A percentile compares a stretch with the other conserved stretches of the same genome.
Evolutionary conservation across 1,284 basidiomycete species (phyloP).

Genomic region (Phenoliferia sp.): DNA sequence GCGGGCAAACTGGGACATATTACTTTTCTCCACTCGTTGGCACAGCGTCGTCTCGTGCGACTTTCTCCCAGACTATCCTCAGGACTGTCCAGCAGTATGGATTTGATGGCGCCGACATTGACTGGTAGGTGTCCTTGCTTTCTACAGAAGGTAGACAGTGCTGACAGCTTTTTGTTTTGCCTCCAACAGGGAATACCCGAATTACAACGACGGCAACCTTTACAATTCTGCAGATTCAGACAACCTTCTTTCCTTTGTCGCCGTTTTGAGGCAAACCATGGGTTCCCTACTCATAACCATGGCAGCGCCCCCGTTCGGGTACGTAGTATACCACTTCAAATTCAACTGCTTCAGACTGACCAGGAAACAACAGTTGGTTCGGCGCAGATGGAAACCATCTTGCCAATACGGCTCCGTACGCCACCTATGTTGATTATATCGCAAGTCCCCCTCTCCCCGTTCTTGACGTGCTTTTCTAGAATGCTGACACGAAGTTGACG

Average conservation of each 20-base stretch:
- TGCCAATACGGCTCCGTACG: constrained; percentile 1
- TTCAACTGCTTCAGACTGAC: no score
- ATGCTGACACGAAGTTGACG: no score
- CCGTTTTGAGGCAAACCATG: constrained; percentile 3
- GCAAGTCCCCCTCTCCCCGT: neutral
- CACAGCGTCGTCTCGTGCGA: constrained; percentile 6
- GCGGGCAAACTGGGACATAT: constrained; percentile 21
- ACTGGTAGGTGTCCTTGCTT: no score
- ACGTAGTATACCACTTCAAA: neutral
- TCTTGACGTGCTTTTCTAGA: no score
- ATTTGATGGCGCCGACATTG: constrained; percentile 7
- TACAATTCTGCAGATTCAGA: constrained; percentile 4
- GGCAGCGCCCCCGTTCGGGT: constrained; percentile 15
- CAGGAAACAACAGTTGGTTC: neutral
- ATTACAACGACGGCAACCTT: constrained; percentile 17
- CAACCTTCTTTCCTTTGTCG: constrained; percentile 12
- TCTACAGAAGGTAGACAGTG: no score
- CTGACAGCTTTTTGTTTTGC: neutral
- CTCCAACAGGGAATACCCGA: neutral
- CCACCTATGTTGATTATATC: constrained; percentile 5
- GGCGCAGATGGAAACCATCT: constrained; percentile 7
- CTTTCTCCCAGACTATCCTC: constrained; percentile 14
- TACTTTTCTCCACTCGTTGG: constrained; percentile 25
- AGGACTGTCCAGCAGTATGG: neutral
- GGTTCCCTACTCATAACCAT: neutral